phyloP scores from a whole-genome alignment of 1,139 yeast genomes.

The Suhomyces ambrosiae region DNA sequence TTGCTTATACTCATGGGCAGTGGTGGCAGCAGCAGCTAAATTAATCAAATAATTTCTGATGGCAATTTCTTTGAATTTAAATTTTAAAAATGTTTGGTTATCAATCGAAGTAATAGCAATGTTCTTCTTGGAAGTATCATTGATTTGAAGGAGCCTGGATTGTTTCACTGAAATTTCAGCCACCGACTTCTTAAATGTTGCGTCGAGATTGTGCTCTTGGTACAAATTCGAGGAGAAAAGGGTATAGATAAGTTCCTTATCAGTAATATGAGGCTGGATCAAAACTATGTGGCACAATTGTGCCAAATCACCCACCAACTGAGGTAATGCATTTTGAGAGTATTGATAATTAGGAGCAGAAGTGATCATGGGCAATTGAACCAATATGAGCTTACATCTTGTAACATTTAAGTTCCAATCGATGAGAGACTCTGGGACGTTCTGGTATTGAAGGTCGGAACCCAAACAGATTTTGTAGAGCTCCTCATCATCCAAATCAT shows the following conservation, averaged over 20 bases:
- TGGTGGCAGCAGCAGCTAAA: constrained; percentile 58
- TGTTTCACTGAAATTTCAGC: constrained; percentile 56
- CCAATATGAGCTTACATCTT: constrained; percentile 44
- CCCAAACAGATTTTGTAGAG: constrained; percentile 45
- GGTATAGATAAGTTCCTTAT: constrained; percentile 46
- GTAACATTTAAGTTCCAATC: constrained; percentile 54
- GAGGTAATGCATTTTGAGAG: constrained; percentile 39
- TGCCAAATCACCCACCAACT: constrained; percentile 49
- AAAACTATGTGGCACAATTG: constrained; percentile 42
- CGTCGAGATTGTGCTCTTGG: constrained; percentile 51
- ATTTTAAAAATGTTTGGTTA: constrained; percentile 34
- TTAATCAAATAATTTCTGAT: constrained; percentile 52
- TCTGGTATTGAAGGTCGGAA: constrained; percentile 43
- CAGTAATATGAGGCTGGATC: constrained; percentile 45
- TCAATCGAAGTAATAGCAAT: constrained; percentile 33
- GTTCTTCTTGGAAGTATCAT: constrained; percentile 25
- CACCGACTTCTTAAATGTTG: constrained; percentile 47
- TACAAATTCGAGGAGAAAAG: constrained; percentile 47
- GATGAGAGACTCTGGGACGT: constrained; percentile 42
- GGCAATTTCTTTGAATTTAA: constrained; percentile 50
- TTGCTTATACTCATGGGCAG: constrained; percentile 52
- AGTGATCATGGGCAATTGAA: constrained; percentile 42
- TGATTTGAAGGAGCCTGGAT: constrained; percentile 47
- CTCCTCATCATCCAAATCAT: constrained; percentile 31
- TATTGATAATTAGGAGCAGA: constrained; percentile 42